Conservation (phyloP, 495 filamentous ascomycete species). For the Tuber indicum region DNA sequence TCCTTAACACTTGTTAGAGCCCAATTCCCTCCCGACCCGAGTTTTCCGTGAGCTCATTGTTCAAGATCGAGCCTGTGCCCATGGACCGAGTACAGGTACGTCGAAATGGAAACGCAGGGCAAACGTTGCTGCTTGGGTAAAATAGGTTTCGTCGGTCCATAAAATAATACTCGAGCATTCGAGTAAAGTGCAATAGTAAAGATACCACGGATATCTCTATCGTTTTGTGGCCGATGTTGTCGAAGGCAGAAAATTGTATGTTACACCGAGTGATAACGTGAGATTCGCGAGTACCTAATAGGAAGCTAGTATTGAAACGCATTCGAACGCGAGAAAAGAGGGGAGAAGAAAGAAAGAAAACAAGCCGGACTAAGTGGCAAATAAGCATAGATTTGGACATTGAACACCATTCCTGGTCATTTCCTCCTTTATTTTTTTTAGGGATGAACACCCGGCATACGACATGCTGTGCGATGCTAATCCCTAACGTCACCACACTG, state of each 20-base stretch:
- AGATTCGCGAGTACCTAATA: constrained; percentile 1
- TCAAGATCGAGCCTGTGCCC: background rate
- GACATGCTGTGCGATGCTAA: background rate
- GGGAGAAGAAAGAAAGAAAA: background rate
- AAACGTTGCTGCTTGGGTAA: background rate
- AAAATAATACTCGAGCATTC: background rate
- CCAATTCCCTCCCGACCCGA: background rate
- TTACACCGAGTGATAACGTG: constrained; percentile 6
- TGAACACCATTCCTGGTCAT: background rate
- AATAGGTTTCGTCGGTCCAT: background rate
- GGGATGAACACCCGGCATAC: background rate
- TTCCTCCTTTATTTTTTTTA: background rate
- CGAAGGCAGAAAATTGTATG: background rate
- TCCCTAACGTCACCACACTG: background rate
- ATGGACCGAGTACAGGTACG: background rate
- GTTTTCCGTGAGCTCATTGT: background rate
- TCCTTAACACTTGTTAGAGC: background rate
- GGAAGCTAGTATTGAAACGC: background rate
- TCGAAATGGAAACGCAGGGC: background rate
- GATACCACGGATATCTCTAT: background rate
- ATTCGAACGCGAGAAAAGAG: background rate
- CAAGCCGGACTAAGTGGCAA: background rate
- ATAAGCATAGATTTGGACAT: background rate
- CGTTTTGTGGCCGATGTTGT: background rate
- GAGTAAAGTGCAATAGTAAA: background rate